Conservation (phyloP, 2,329 filamentous ascomycete species). For the Orbilia quercus region DNA sequence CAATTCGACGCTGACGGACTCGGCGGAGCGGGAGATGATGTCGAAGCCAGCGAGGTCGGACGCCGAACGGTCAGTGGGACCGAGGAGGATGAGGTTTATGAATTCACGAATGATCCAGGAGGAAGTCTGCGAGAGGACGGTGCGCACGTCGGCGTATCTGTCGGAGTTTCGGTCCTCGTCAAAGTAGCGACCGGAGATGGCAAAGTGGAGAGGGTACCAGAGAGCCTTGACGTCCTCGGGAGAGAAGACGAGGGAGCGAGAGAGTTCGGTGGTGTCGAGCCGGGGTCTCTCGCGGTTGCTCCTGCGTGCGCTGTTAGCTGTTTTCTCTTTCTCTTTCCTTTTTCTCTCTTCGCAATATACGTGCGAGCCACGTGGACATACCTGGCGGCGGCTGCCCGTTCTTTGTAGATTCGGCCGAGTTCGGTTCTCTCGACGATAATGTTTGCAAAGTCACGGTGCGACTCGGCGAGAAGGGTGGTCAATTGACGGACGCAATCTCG, state of each 20-base stretch:
- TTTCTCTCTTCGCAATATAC: too few species aligned
- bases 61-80: constrained; percentile 34
- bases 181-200: constrained; percentile 53
- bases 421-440: constrained; percentile 45
- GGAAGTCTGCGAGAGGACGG: constrained; percentile 48
- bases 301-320: constrained; percentile 11
- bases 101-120: constrained; percentile 53
- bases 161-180: constrained; percentile 52
- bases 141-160: constrained; percentile 47
- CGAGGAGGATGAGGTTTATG: constrained; percentile 52
- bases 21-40: constrained; percentile 46
- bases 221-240: constrained; percentile 54
- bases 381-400: constrained; percentile 35
- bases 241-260: constrained; percentile 50
- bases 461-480: constrained; percentile 42
- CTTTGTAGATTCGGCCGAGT: constrained; percentile 37
- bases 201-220: constrained; percentile 53
- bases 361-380: constrained; percentile 10
- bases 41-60: constrained; percentile 47
- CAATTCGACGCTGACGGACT: constrained; percentile 37
- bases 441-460: constrained; percentile 50
- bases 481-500: constrained; percentile 47
- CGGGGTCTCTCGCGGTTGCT: constrained; percentile 43
- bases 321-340: too few species aligned
- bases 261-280: constrained; percentile 45